Percentiles rank a stretch among this genome's conserved stretches.
phyloP scores from a whole-genome alignment of 495 filamentous ascomycete species.

The Xylaria longipes region DNA sequence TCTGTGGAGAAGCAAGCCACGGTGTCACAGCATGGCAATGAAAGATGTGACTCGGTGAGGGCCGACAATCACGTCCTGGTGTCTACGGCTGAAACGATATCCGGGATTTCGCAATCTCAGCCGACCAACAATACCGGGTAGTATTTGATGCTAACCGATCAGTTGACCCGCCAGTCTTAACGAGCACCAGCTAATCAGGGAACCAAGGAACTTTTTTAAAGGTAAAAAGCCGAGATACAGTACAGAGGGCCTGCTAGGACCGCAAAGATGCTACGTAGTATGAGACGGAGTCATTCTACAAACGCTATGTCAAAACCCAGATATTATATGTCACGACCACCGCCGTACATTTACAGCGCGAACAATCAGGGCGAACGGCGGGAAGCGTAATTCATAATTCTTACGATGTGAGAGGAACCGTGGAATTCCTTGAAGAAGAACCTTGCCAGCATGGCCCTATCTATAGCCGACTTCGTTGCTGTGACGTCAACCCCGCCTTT shows the following conservation, averaged over 20 bases:
- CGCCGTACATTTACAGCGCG: slow-evolving; percentile 10
- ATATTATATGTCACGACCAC: slow-evolving; percentile 3
- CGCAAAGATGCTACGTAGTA: not conserved
- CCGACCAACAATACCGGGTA: not conserved
- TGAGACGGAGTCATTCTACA: slow-evolving; percentile 4
- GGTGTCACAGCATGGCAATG: slow-evolving; percentile 11
- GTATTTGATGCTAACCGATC: not conserved
- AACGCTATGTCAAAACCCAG: not conserved
- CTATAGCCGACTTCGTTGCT: slow-evolving; percentile 6
- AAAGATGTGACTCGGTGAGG: slow-evolving; percentile 18
- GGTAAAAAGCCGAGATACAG: not conserved
- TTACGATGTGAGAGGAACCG: not conserved
- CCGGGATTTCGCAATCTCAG: slow-evolving; percentile 9
- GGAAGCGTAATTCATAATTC: not conserved
- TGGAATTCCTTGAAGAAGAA: not conserved
- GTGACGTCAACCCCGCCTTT: slow-evolving; percentile 21
- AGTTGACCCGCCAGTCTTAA: slow-evolving; percentile 2
- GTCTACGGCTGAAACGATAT: slow-evolving; percentile 21
- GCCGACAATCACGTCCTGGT: slow-evolving; percentile 7
- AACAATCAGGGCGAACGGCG: not conserved
- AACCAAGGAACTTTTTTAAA: not conserved
- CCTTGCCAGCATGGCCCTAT: slow-evolving; percentile 11
- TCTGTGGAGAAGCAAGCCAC: slow-evolving; percentile 22
- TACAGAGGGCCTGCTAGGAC: not conserved
- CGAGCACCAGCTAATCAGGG: not conserved